Evolutionary conservation across 345 rosid genomes (phyloP), one percentile per base, ranked within the genome.

Genomic region (Eucalyptus regnans): DNA sequence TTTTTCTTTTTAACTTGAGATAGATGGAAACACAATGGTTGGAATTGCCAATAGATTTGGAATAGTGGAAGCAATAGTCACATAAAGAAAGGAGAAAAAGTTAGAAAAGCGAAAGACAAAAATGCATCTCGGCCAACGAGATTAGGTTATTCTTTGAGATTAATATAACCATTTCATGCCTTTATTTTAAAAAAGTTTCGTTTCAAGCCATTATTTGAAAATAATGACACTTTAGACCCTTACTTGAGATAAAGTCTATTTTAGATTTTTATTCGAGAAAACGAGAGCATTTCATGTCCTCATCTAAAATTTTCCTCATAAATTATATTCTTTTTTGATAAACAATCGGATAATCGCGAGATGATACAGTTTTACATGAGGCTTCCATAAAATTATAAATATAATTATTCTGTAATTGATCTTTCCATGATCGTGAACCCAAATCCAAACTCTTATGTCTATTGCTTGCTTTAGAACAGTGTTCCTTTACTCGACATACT

Each of bases 311-410:
- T 52, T 52, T 52, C 10, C 58, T 10, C 16, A 62, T 56, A 9
- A 56, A 22, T 22, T 56, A 12, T 62, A 12, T 27, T 27, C 0
- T 29, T 62, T 51, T 27, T 5, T 0, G 0, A 27, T 27, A 29
- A 27, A n/a, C 1, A 64, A 0, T n/a, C 1, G 11, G 20, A 64
- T 64, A n/a, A 1, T 14, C 22, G 2, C 2, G 0, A 64, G 10
- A 7, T n/a, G 4, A n/a, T 64, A n/a, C 11, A 1, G 4, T 64
- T 64, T n/a, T 13, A n/a, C 10, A 64, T 0, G 37, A n/a, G 20
- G 3, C 18, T 64, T 14, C 17, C 76, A n/a, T 64, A 64, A n/a
- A 7, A 62, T 5, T 22, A 22, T 8, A 56, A 22, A 22, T 22
- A 56, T 56, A 22, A 9, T 49, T 64, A 64, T 29, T 64, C 3